These are phyloP conservation scores for Curvularia hawaiiensis DNA, from an alignment of 2,329 filamentous ascomycete genomes.

Conservation along the genomic window DNA sequence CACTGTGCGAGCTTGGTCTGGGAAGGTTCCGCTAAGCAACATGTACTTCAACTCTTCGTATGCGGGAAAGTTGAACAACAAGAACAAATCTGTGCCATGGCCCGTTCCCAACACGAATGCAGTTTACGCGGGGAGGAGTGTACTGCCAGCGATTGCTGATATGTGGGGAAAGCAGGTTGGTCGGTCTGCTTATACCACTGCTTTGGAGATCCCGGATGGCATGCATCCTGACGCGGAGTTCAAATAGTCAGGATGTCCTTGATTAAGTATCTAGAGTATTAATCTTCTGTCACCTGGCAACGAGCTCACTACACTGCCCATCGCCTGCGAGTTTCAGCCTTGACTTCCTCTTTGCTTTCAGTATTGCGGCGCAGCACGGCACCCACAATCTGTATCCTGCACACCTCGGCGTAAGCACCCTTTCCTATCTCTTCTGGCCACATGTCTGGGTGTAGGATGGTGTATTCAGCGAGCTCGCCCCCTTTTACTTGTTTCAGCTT, in stretches of 20 bases:
- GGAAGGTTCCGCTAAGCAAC: constrained; percentile 31
- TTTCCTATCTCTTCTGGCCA: constrained; percentile 33
- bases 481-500: constrained; percentile 22
- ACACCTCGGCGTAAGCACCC: constrained; percentile 29
- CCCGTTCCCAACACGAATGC: constrained; percentile 36
- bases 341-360: background rate
- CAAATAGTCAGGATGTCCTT: constrained; percentile 9
- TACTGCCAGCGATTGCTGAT: constrained; percentile 30
- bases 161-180: constrained; percentile 32
- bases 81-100: constrained; percentile 34
- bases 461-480: constrained; percentile 23
- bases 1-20: constrained; percentile 32
- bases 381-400: constrained; percentile 33
- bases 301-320: constrained; percentile 2
- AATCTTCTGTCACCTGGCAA: background rate
- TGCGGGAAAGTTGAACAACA: constrained; percentile 39
- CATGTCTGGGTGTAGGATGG: constrained; percentile 31
- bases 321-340: background rate
- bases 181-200: constrained; percentile 36
- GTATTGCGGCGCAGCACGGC: constrained; percentile 21
- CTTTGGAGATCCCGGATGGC: constrained; percentile 42
- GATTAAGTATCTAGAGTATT: background rate
- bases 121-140: constrained; percentile 34
- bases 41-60: constrained; percentile 44
- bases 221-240: constrained; percentile 42